Base-by-base conservation (phyloP, 2,329 filamentous ascomycete genomes). In the Colletotrichum costaricense region DNA sequence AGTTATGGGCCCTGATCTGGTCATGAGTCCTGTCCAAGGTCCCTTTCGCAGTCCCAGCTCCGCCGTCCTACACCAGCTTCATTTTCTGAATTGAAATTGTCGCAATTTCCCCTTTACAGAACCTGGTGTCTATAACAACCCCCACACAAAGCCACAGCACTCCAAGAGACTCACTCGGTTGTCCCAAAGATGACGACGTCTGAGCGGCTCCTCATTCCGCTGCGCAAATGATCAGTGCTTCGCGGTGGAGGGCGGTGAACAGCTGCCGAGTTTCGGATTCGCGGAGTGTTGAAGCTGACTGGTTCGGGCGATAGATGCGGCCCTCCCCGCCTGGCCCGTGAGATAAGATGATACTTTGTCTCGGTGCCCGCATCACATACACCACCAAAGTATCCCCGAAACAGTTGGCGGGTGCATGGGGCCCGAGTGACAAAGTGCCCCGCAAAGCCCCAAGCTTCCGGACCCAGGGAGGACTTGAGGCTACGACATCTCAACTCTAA, bases 261-360 rank as follows among this genome's bases (percentile, higher is more conserved):
- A 52, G 59, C 67, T 73, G 70, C 55, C 66, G 66, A 66, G 71
- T 73, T 73, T 73, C 70, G 70, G 70, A 73, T 65, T 69, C 26
- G 26, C 59, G 42, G 65, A 38, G 54, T 68, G 59, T 64, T 69
- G 65, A 60, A 73, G 69, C 54, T 69, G 54, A 69, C 69, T 72
- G 69, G 69, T 66, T 69, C 67, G 30, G 60, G 60, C 54, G 55
- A 60, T 35, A 33, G 16, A 55, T 49, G 54, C 28, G 58, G 65
- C 26, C 58, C 54, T 62, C 49, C 38, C 38, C 52, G 52, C 57
- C 52, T 56, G 9, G 22, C 11, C 22, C 11, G 28, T 26, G 58
- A 60, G 71, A 73, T 73, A 73, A 11, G 16, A 22, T 2, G 12
- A 12, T 73, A 73, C 71, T 22, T 70, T 16, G 6, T 30, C 3